Evolutionary conservation across 176 grass and related monocot species (phyloP), one percentile per base, ranked within the genome.

Genomic region (Avena eriantha): DNA sequence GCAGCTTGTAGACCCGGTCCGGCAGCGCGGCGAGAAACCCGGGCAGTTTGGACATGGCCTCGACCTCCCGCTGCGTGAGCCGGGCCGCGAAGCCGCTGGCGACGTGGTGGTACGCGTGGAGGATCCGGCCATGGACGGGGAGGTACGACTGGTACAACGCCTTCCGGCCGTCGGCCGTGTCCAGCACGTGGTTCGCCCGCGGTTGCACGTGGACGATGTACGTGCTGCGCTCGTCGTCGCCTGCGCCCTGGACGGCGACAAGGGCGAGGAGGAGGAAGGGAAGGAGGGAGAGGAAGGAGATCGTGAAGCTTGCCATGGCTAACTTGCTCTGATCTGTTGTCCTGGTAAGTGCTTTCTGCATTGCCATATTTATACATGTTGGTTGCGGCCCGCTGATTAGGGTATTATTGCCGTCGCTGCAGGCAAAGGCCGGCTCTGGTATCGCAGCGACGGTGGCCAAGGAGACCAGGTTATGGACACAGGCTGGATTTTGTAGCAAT

Each of bases 11-110:
- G 5, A 26, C 18, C 2, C 66, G 49, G 83, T 91, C 84, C 0
- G 83, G 76, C 19, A 58, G 16, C 5, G 91, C 89, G 10, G 53
- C 17, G 16, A 90, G 23, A 83, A 95, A 95, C 7, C 88, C 93
- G 0, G 87, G 83, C 73, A 85, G 7, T 41, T 41, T 85, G 76
- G 70, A 82, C 35, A 95, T 43, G 6, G 1, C 47, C 9, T 36
- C 31, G 63, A 95, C 77, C 72, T 93, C 91, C 11, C 2, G 31
- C 68, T 43, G 45, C 16, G 91, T 91, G 26, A 95, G 81, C 51
- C 89, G 73, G 0, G 85, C 90, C 0, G 91, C 86, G 71, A 95
- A 95, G n/a, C 93, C 93, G 63, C 86, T 91, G 2, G 92, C 87
- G 51, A 91, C 87, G 80, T 89, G 83, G 80, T 84, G 87, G 86